Conservation (phyloP, 768 basidiomycete genomes). For the Boletales sp. region DNA sequence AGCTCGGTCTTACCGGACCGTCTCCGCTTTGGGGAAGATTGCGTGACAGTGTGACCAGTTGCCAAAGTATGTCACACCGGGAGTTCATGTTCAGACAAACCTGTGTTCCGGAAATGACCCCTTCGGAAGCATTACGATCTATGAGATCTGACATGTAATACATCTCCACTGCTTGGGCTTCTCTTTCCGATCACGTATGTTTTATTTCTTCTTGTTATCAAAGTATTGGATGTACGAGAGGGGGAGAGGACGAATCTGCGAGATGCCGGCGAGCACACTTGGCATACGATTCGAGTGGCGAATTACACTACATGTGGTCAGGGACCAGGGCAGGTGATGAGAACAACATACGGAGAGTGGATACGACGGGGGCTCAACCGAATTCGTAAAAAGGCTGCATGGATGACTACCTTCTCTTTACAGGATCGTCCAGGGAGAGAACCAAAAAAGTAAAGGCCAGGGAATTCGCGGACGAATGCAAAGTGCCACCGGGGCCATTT, state of each 20-base stretch:
- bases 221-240: too few species aligned
- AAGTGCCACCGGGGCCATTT: not conserved
- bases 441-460: too few species aligned
- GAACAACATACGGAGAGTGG: too few species aligned
- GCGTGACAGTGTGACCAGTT: conserved; percentile 27
- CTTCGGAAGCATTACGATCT: conserved; percentile 9
- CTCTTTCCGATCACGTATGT: conserved; percentile 10
- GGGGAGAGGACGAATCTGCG: too few species aligned
- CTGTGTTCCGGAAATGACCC: conserved; percentile 27
- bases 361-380: not conserved
- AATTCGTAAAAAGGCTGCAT: not conserved
- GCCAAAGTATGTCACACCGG: conserved; percentile 26
- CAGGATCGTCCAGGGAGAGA: too few species aligned
- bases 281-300: too few species aligned
- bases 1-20: conserved; percentile 10
- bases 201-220: not conserved
- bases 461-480: not conserved
- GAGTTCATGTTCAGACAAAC: conserved; percentile 20
- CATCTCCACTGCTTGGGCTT: not conserved
- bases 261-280: too few species aligned
- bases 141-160: conserved; percentile 7
- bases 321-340: too few species aligned
- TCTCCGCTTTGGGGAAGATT: conserved; percentile 16
- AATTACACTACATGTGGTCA: too few species aligned
- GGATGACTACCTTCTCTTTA: too few species aligned